Conservation (phyloP, 495 filamentous ascomycete genomes). For the Glutinoglossum americanum region DNA sequence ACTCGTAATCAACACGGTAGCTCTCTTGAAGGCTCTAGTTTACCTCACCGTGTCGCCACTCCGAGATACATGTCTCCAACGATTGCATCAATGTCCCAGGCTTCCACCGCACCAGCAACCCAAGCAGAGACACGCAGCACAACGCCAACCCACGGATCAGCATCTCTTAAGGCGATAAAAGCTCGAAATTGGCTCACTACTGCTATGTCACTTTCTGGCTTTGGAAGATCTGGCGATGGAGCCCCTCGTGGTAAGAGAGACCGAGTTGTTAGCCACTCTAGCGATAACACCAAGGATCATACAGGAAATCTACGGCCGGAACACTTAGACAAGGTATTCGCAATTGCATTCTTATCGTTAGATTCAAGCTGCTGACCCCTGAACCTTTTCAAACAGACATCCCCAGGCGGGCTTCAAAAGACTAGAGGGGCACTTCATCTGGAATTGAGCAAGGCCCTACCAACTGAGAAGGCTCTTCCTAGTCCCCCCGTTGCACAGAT, state of each 20-base stretch:
- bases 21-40: not conserved
- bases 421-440: not conserved
- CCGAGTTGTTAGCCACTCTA: not conserved
- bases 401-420: not conserved
- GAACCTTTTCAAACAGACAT: not conserved
- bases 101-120: not conserved
- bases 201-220: not conserved
- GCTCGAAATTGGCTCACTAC: not conserved
- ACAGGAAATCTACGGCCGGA: no score
- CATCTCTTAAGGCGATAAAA: not conserved
- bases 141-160: not conserved
- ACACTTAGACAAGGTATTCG: no score
- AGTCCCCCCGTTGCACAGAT: not conserved
- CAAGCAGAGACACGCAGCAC: not conserved
- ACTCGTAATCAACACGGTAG: not conserved
- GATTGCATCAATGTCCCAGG: not conserved
- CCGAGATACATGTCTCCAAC: not conserved
- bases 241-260: not conserved
- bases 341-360: not conserved
- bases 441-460: not conserved
- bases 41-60: not conserved
- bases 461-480: not conserved
- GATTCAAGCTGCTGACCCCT: not conserved
- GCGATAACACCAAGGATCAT: not conserved
- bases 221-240: not conserved